These are phyloP conservation scores for Murraya koenigii DNA, from an alignment of 345 rosid genomes.

Conservation along the genomic window DNA sequence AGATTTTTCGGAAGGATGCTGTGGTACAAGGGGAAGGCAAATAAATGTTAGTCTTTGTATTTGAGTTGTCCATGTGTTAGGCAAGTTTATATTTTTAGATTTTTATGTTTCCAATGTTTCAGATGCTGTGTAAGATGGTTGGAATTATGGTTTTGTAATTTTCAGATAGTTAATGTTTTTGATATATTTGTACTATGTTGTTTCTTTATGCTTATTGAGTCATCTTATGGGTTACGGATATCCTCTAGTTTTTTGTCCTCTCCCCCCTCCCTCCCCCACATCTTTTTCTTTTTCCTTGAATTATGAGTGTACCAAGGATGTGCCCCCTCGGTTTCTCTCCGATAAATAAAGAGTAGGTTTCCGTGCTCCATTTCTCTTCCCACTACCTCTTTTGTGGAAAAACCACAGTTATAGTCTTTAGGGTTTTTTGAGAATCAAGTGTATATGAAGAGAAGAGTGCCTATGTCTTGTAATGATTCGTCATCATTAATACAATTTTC, in stretches of 20 bases:
- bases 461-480: no score
- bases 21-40: neutral
- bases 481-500: no score
- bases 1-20: neutral
- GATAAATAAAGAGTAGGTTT: neutral
- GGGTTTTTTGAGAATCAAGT: neutral
- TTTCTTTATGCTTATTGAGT: neutral
- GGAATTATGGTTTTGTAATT: neutral
- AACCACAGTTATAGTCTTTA: neutral
- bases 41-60: neutral
- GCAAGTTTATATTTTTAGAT: neutral
- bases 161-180: neutral
- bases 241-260: no score
- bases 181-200: neutral
- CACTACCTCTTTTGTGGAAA: neutral
- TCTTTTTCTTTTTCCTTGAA: no score
- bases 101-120: neutral
- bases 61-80: neutral
- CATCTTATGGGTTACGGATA: neutral
- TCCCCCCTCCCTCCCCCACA: no score
- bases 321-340: neutral
- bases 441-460: neutral
- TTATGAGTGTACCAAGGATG: neutral
- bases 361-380: neutral
- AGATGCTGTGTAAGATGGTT: neutral